phyloP scores from a whole-genome alignment of 768 basidiomycete species.

The Boletellus emodensis region DNA sequence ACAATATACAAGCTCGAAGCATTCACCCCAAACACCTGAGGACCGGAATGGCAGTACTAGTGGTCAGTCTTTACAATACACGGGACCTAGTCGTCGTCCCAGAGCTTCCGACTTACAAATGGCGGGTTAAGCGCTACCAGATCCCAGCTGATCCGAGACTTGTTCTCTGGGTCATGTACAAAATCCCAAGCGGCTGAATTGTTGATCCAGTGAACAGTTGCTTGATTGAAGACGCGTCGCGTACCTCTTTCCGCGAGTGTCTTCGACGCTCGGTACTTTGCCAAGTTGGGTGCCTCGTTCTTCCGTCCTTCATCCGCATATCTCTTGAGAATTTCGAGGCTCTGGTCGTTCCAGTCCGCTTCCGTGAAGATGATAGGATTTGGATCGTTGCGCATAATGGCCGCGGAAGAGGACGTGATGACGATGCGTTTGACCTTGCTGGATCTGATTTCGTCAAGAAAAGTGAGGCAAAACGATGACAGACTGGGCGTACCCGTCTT shows the following conservation, averaged over 20 bases:
- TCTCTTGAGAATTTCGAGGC: constrained; percentile 35
- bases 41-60: constrained; percentile 14
- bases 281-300: constrained; percentile 30
- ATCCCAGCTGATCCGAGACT: constrained; percentile 35
- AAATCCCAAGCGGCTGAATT: constrained; percentile 48
- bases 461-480: too few relatives aligned
- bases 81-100: background rate
- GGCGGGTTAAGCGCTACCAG: constrained; percentile 40
- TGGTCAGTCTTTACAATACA: background rate
- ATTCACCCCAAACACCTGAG: constrained; percentile 32
- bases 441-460: constrained; percentile 14
- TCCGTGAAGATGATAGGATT: constrained; percentile 38
- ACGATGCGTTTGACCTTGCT: constrained; percentile 62
- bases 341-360: constrained; percentile 56
- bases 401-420: constrained; percentile 59
- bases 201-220: background rate
- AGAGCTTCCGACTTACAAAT: constrained; percentile 22
- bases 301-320: constrained; percentile 46
- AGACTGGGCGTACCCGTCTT: constrained; percentile 40
- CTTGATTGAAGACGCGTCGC: background rate
- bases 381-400: constrained; percentile 35
- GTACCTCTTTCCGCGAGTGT: constrained; percentile 58
- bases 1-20: too few relatives aligned
- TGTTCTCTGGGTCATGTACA: constrained; percentile 27
- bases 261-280: constrained; percentile 61